A percentile compares a stretch with the other conserved stretches of the same genome.
phyloP scores from a whole-genome alignment of 2,329 filamentous ascomycete species.

The Alternaria atra region DNA sequence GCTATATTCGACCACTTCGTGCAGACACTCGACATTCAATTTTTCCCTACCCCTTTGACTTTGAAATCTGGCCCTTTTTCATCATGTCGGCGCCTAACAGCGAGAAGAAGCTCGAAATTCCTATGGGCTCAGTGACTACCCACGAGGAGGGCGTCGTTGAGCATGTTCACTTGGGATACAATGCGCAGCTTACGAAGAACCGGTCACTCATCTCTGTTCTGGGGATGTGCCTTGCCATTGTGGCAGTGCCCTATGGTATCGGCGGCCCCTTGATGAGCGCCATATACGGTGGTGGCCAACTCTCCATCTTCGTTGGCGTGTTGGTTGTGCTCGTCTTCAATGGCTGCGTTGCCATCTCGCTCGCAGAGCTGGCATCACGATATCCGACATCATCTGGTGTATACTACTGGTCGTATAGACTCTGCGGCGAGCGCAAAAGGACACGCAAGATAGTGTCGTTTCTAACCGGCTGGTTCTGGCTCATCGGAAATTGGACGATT shows the following conservation, averaged over 20 bases:
- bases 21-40: background rate
- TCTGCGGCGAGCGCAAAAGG: conserved; percentile 5
- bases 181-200: background rate
- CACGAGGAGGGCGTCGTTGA: conserved; percentile 2
- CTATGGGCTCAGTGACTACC: conserved; percentile 45
- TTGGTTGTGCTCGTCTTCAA: background rate
- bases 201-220: background rate
- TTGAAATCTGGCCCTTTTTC: background rate
- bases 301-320: background rate
- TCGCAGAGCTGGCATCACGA: conserved; percentile 17
- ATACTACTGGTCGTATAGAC: conserved; percentile 19
- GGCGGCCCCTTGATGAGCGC: background rate
- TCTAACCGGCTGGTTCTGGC: conserved; percentile 18
- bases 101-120: background rate
- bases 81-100: background rate
- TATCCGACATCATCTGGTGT: conserved; percentile 19
- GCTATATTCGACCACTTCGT: background rate
- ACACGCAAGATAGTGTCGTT: conserved; percentile 15
- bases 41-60: background rate
- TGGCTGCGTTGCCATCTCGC: conserved; percentile 15
- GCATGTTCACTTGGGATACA: conserved; percentile 8
- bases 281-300: background rate
- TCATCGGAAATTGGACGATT: conserved; percentile 22
- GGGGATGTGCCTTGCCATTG: background rate
- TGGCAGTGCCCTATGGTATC: background rate